phyloP scores from a whole-genome alignment of 306 rosid species.

The Gynostemma pentaphyllum region DNA sequence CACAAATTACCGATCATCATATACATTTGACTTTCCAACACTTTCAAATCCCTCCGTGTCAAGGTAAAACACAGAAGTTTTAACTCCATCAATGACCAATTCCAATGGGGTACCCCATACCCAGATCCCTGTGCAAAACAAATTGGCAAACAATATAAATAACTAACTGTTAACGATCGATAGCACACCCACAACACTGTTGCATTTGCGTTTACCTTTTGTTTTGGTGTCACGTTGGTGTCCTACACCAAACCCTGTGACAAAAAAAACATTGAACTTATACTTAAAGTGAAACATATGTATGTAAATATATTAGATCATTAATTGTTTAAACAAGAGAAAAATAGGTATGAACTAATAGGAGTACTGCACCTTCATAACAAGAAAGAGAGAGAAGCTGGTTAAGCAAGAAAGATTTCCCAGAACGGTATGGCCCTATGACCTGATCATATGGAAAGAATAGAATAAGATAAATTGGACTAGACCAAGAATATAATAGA shows the following conservation, averaged over 20 bases:
- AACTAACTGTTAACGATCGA: slow-evolving; percentile 5
- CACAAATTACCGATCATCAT: slow-evolving; percentile 82
- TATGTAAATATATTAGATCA: not conserved
- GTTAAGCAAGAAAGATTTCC: slow-evolving; percentile 91
- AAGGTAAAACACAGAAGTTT: slow-evolving; percentile 79
- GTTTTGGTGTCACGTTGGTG: slow-evolving; percentile 97
- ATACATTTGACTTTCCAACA: slow-evolving; percentile 88
- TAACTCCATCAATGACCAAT: slow-evolving; percentile 67
- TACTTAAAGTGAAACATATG: not conserved
- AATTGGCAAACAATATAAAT: not conserved
- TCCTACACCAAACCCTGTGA: slow-evolving; percentile 93
- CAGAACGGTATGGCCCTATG: slow-evolving; percentile 95
- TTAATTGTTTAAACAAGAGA: not conserved
- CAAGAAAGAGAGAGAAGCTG: slow-evolving; percentile 98
- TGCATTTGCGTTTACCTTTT: slow-evolving; percentile 47
- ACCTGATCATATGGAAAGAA: slow-evolving; percentile 36
- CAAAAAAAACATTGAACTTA: slow-evolving; percentile 7
- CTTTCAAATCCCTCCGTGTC: slow-evolving; percentile 99
- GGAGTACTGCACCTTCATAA: slow-evolving; percentile 52
- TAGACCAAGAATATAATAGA: not conserved
- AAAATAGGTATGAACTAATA: slow-evolving; percentile 5
- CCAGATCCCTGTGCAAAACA: slow-evolving; percentile 72
- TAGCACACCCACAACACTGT: slow-evolving; percentile 18
- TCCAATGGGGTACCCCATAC: slow-evolving; percentile 92
- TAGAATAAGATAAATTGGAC: not conserved